Conservation (phyloP, 176 grass and related monocot species). For the Oryza meridionalis region DNA sequence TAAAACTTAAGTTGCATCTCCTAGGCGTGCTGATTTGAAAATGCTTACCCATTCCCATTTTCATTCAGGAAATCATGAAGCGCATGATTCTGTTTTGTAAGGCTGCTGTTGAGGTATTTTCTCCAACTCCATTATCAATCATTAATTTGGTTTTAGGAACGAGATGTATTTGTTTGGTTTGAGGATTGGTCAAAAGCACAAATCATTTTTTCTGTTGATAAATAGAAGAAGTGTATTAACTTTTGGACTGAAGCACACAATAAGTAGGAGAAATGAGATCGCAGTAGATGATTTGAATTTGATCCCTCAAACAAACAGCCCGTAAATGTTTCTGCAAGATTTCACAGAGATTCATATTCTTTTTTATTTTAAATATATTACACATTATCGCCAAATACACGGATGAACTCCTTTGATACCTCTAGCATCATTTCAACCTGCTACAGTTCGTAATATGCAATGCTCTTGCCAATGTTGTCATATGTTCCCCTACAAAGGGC, state of each 20-base stretch:
- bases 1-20: conserved; percentile 17
- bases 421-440: not conserved
- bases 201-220: not conserved
- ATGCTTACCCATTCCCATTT: not conserved
- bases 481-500: not conserved
- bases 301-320: not conserved
- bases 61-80: conserved; percentile 79
- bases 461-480: not conserved
- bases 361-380: not conserved
- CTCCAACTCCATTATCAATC: not conserved
- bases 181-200: not conserved
- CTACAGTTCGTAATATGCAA: not conserved
- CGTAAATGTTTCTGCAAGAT: not conserved
- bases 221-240: not conserved
- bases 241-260: not conserved
- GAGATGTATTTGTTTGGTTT: not conserved
- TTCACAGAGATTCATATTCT: conserved; percentile 14
- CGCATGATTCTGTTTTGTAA: conserved; percentile 98
- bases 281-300: not conserved
- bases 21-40: conserved; percentile 1
- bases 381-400: not conserved
- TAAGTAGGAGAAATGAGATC: not conserved
- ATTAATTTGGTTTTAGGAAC: not conserved
- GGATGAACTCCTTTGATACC: not conserved
- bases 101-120: conserved; percentile 81